Evolutionary conservation across 768 basidiomycete species (phyloP).

Genomic region (Suillus luteus): DNA sequence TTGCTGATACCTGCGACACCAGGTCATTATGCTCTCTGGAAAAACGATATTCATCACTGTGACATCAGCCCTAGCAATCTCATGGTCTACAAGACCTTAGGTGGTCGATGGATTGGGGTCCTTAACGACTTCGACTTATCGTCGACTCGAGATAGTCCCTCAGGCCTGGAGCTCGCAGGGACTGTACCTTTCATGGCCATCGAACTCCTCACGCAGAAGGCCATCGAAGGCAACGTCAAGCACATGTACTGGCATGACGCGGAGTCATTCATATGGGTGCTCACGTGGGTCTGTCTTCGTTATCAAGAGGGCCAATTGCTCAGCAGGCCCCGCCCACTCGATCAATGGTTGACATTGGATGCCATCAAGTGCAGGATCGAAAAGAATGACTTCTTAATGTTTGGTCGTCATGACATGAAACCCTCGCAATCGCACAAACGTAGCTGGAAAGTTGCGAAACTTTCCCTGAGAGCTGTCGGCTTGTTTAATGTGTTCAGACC

Average conservation of each 20-base stretch:
- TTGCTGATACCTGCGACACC: neutral
- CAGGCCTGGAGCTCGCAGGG: slow-evolving; percentile 11
- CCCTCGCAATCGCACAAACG: too few species aligned
- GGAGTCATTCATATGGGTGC: slow-evolving; percentile 7
- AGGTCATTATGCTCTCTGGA: slow-evolving; percentile 15
- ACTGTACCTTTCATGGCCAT: slow-evolving; percentile 16
- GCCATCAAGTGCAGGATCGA: neutral
- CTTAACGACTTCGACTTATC: slow-evolving; percentile 17
- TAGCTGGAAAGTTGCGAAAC: too few species aligned
- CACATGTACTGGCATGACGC: slow-evolving; percentile 3
- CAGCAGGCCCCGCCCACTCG: neutral
- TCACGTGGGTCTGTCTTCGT: neutral
- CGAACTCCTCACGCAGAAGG: slow-evolving; percentile 5
- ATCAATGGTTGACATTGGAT: neutral
- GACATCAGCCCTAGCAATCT: slow-evolving; percentile 16
- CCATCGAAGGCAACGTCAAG: neutral
- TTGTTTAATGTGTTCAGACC: too few species aligned
- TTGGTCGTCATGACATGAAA: too few species aligned
- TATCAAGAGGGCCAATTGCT: neutral
- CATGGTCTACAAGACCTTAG: slow-evolving; percentile 8
- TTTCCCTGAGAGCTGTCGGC: too few species aligned
- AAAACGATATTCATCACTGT: slow-evolving; percentile 4
- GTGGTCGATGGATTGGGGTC: slow-evolving; percentile 11
- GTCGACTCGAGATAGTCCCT: neutral
- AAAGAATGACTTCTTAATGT: too few species aligned